Conservation (phyloP, 108 stramenopile genomes). For the Cylindrotheca closterium region DNA sequence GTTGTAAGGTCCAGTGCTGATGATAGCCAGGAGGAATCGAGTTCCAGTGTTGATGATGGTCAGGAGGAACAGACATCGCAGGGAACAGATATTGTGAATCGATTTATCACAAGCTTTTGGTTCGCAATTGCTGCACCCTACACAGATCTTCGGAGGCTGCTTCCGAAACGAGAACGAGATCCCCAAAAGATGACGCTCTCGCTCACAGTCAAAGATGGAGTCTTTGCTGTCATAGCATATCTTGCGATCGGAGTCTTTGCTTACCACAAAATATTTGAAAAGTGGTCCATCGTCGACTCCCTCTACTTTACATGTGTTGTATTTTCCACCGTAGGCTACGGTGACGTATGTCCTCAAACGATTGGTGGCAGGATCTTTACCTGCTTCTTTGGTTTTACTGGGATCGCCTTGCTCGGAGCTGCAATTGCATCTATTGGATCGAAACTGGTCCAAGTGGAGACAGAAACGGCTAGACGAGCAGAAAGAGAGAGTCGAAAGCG, state of each 20-base stretch:
- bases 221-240: conserved; percentile 38
- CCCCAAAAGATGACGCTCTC: background rate
- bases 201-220: conserved; percentile 38
- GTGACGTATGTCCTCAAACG: conserved; percentile 46
- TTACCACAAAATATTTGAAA: conserved; percentile 45
- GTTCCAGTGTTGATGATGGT: too few relatives aligned
- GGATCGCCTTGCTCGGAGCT: conserved; percentile 55
- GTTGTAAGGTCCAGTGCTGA: too few relatives aligned
- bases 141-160: conserved; percentile 15
- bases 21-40: too few relatives aligned
- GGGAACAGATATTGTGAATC: too few relatives aligned
- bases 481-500: conserved; percentile 14
- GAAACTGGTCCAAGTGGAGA: conserved; percentile 45
- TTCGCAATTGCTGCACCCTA: conserved; percentile 31
- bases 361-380: conserved; percentile 50
- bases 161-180: conserved; percentile 3
- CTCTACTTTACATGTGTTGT: conserved; percentile 58
- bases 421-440: conserved; percentile 55
- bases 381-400: conserved; percentile 61
- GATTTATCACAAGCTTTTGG: conserved; percentile 14
- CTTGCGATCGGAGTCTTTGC: conserved; percentile 49
- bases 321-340: conserved; percentile 50
- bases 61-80: too few relatives aligned
- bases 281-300: conserved; percentile 58
- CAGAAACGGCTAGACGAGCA: conserved; percentile 25